Evolutionary conservation across 2,329 filamentous ascomycete species (phyloP).

Genomic region (Harringtonia lauricola): DNA sequence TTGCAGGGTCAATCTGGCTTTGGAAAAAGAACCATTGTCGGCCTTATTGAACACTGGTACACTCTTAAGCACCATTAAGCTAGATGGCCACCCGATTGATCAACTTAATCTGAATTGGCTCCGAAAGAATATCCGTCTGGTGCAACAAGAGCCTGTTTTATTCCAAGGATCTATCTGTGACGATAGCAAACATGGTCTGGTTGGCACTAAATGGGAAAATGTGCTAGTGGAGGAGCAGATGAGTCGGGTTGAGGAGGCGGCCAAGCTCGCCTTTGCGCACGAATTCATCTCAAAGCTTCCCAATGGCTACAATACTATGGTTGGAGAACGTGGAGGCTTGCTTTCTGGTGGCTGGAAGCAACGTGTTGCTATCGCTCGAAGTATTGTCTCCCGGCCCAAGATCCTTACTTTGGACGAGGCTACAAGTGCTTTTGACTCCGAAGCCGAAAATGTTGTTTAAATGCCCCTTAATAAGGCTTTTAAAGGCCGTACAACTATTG

Average conservation of each 20-base stretch:
- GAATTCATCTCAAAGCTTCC: conserved; percentile 37
- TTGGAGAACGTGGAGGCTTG: conserved; percentile 22
- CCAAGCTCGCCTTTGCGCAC: conserved; percentile 44
- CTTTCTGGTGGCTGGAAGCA: conserved; percentile 65
- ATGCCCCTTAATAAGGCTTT: conserved; percentile 39
- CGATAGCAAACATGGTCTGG: conserved; percentile 38
- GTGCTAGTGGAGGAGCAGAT: conserved; percentile 23
- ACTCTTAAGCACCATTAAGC: too few relatives aligned
- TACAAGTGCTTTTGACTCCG: conserved; percentile 51
- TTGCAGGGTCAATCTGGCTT: too few relatives aligned
- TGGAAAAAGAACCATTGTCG: conserved; percentile 66
- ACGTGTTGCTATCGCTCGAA: conserved; percentile 61
- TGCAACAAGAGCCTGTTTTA: conserved; percentile 23
- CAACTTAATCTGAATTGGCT: conserved; percentile 60
- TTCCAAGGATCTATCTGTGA: conserved; percentile 32
- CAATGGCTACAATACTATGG: conserved; percentile 14
- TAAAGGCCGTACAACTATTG: conserved; percentile 80
- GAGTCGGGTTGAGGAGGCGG: conserved; percentile 38
- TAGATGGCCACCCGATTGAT: too few relatives aligned
- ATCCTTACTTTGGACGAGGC: conserved; percentile 66
- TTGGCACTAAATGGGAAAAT: conserved; percentile 16
- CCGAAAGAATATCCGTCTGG: conserved; percentile 32
- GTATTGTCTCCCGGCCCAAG: conserved; percentile 53
- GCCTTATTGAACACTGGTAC: conserved; percentile 56
- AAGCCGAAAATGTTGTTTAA: conserved; percentile 56